Evolutionary conservation across 495 filamentous ascomycete genomes (phyloP), one percentile per base, ranked within the genome.

Genomic region (Pyronema domesticum): DNA sequence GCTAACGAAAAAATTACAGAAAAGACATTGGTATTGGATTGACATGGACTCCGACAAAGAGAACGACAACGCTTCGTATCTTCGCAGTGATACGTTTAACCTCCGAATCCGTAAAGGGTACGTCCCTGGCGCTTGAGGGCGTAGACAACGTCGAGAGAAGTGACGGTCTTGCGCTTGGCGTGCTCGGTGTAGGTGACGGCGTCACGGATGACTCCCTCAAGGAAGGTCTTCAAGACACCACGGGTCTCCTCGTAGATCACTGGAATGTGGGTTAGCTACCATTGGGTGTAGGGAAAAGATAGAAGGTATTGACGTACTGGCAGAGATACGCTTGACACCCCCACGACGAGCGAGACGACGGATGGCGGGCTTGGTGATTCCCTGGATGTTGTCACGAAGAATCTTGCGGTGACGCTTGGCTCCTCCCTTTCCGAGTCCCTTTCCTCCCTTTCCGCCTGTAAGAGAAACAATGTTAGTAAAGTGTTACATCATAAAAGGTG

Each of bases 241-340:
- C 93, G 93, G 65, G 93, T 99, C 81, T 99, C 93, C 72, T 99
- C 93, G 80, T 99, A 99, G 83, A 99, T 81, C 78, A 81, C 61
- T 64, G 9, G 55, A 35, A 77, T 51, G 58, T 54, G 53, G 56
- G 65, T 76, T 63, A 74, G 70, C 54, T 9, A 13, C 23, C 7
- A n/a, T 55, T 39, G 18, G 37, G 39, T 8, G 54, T 23, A 47
- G 45, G n/a, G 33, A 47, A 15, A 34, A 44, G 36, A 9, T 51
- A 37, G 6, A 17, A 23, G 39, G 30, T 11, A 19, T 48, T 8
- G 51, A 77, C 80, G 63, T 79, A 83, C 80, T 89, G 72, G 85
- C 85, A 68, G 93, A 96, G 76, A 99, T 99, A 95, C 93, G 91
- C 86, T 99, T 95, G 77, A 95, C 89, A 87, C 89, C 89, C 75